Conservation (phyloP, 2,329 filamentous ascomycete genomes). For the Ophiosphaerella narmari region DNA sequence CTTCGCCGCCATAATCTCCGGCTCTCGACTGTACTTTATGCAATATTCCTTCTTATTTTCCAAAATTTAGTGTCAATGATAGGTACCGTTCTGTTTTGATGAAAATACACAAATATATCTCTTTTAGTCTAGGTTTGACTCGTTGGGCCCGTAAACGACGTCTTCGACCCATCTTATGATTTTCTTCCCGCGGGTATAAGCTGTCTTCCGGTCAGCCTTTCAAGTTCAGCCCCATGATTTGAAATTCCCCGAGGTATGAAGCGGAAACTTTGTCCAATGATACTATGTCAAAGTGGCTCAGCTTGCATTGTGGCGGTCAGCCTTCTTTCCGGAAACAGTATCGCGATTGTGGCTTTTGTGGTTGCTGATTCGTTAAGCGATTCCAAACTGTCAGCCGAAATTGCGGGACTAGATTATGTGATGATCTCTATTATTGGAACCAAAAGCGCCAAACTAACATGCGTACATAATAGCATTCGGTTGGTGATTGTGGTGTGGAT, state of each 20-base stretch:
- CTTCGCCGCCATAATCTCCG: slow-evolving; percentile 15
- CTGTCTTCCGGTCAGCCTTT: neutral
- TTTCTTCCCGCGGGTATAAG: neutral
- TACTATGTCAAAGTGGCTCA: neutral
- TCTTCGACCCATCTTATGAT: slow-evolving; percentile 1
- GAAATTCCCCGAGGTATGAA: slow-evolving; percentile 2
- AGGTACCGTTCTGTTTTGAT: neutral
- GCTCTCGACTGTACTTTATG: neutral
- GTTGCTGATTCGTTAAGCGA: slow-evolving; percentile 7
- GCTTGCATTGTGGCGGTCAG: slow-evolving; percentile 9
- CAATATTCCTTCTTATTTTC: neutral
- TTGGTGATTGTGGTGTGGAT: no score
- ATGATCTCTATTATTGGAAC: neutral
- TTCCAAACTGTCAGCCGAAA: neutral
- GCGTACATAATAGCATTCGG: no score
- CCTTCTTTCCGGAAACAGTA: slow-evolving; percentile 10
- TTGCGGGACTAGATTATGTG: neutral
- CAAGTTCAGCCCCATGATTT: slow-evolving; percentile 8
- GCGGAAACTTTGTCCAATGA: neutral
- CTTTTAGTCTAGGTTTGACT: neutral
- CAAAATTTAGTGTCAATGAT: neutral
- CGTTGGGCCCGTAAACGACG: neutral
- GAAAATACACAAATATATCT: neutral
- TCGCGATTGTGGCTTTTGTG: slow-evolving; percentile 13
- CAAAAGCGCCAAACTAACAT: no score